These are phyloP conservation scores for Harringtonia lauricola DNA, from an alignment of 2,329 filamentous ascomycete species.

Conservation along the genomic window DNA sequence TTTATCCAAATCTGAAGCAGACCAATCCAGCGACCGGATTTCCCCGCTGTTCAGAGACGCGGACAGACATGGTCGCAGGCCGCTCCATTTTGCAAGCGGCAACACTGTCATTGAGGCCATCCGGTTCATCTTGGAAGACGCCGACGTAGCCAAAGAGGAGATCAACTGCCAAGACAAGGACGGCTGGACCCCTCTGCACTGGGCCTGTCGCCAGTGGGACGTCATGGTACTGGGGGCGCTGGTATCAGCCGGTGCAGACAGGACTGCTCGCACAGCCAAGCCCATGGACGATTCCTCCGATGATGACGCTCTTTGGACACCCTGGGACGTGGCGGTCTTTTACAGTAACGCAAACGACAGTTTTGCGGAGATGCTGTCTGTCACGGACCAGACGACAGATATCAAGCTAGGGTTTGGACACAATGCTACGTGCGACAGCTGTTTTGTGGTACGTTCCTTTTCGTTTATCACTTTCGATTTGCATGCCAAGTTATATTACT, in stretches of 20 bases:
- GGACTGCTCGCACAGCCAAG: neutral
- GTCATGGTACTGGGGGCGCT: neutral
- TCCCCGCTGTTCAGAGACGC: neutral
- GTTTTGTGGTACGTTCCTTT: neutral
- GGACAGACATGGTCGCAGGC: neutral
- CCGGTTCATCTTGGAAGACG: neutral
- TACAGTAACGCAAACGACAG: neutral
- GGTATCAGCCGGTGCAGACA: neutral
- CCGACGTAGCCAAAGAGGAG: neutral
- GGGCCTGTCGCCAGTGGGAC: slow-evolving; percentile 1
- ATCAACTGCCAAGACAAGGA: neutral
- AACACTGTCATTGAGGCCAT: neutral
- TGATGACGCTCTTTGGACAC: neutral
- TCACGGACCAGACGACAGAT: neutral
- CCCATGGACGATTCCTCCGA: neutral
- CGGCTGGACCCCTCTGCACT: slow-evolving; percentile 1
- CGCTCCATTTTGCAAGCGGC: neutral
- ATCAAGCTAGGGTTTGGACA: neutral
- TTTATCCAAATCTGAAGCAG: too few species aligned
- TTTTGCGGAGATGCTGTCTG: neutral
- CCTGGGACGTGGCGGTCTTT: neutral
- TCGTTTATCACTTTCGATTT: neutral
- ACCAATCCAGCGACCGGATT: too few species aligned
- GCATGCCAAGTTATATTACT: neutral
- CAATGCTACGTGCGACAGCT: neutral